phyloP scores from a whole-genome alignment of 2,329 filamentous ascomycete species.

The Claviceps maximensis region DNA sequence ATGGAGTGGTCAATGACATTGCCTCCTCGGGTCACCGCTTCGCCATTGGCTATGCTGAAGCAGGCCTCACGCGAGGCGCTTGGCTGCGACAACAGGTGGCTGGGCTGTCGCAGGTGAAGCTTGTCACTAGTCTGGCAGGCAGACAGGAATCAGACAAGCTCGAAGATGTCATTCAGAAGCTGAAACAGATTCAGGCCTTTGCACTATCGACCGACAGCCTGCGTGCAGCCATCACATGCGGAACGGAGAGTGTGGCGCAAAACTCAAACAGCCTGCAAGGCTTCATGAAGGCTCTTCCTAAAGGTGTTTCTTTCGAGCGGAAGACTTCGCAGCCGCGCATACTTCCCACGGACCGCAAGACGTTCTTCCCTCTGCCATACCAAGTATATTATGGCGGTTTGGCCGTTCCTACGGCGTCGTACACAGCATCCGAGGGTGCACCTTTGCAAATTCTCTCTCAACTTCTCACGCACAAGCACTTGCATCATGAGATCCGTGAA shows the following conservation, averaged over 20 bases:
- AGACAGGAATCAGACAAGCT: slow-evolving; percentile 57
- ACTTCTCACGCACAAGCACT: slow-evolving; percentile 86
- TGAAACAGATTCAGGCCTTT: slow-evolving; percentile 73
- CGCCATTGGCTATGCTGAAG: slow-evolving; percentile 72
- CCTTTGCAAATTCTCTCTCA: slow-evolving; percentile 81
- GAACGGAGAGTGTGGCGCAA: slow-evolving; percentile 51
- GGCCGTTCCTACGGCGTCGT: slow-evolving; percentile 71
- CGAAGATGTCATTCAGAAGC: slow-evolving; percentile 62
- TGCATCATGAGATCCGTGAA: slow-evolving; percentile 95
- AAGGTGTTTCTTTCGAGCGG: slow-evolving; percentile 25
- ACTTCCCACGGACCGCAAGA: slow-evolving; percentile 46
- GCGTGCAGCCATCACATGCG: slow-evolving; percentile 77
- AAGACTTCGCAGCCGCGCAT: slow-evolving; percentile 17
- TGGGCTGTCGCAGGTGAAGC: slow-evolving; percentile 80
- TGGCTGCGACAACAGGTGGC: slow-evolving; percentile 72
- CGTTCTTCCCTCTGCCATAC: slow-evolving; percentile 89
- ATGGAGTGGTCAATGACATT: slow-evolving; percentile 82
- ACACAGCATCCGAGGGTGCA: slow-evolving; percentile 61
- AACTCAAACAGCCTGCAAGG: slow-evolving; percentile 60
- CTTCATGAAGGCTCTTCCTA: slow-evolving; percentile 43
- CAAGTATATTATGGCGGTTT: slow-evolving; percentile 92
- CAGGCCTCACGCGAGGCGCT: slow-evolving; percentile 59
- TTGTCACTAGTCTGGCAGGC: slow-evolving; percentile 66
- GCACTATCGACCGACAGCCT: slow-evolving; percentile 58
- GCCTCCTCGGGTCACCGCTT: slow-evolving; percentile 82